phyloP scores from a whole-genome alignment of 768 basidiomycete genomes.

The Auriculariales sp. region DNA sequence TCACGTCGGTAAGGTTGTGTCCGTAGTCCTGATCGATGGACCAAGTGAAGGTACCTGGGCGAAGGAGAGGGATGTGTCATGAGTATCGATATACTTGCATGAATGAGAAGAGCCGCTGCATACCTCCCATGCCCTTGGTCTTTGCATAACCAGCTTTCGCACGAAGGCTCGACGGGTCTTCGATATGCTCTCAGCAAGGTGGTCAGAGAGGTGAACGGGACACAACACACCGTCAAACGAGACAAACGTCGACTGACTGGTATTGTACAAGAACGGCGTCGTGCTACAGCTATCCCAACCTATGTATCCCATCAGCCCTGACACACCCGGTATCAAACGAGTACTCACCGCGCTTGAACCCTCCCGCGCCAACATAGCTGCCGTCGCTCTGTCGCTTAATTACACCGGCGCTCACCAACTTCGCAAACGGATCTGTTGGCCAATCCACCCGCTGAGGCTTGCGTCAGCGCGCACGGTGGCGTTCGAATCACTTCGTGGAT shows the following conservation, averaged over 20 bases:
- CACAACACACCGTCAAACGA: constrained; percentile 46
- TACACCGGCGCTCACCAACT: constrained; percentile 32
- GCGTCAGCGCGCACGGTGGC: constrained; percentile 16
- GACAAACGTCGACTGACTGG: constrained; percentile 34
- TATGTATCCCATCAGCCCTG: constrained; percentile 10
- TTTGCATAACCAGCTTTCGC: constrained; percentile 46
- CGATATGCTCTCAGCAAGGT: neutral
- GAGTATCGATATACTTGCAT: neutral
- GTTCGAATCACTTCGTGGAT: constrained; percentile 16
- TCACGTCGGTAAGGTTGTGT: neutral
- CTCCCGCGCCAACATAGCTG: constrained; percentile 30
- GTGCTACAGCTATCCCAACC: constrained; percentile 58
- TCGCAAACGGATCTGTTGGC: constrained; percentile 40
- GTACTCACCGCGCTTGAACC: constrained; percentile 33
- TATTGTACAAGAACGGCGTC: constrained; percentile 46
- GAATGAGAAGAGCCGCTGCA: too few relatives aligned
- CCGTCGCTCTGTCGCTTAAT: constrained; percentile 30
- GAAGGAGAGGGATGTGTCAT: neutral
- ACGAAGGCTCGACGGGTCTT: constrained; percentile 16
- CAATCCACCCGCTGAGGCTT: constrained; percentile 19
- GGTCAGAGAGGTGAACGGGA: neutral
- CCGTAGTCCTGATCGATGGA: constrained; percentile 23
- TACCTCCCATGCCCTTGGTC: constrained; percentile 34
- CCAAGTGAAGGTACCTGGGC: constrained; percentile 27
- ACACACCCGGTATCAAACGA: neutral